A percentile compares a stretch with the other conserved stretches of the same genome.
phyloP scores from a whole-genome alignment of 176 grass and related monocot species.

The Alopecurus myosuroides region DNA sequence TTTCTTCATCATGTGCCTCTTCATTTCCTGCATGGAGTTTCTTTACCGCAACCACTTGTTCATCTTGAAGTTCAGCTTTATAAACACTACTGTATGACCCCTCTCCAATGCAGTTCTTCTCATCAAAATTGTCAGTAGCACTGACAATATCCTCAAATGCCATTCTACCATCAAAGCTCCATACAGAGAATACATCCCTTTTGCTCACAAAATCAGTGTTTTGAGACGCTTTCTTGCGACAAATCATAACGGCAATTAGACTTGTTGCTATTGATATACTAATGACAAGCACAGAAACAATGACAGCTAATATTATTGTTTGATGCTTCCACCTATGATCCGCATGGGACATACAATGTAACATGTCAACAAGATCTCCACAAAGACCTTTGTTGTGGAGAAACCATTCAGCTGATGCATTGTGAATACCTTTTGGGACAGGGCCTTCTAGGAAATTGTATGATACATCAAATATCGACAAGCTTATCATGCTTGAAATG shows the following conservation, averaged over 20 bases:
- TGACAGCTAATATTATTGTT: neutral
- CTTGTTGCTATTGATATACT: neutral
- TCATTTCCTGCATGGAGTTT: neutral
- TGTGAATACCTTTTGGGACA: neutral
- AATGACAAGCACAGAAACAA: neutral
- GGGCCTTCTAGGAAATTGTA: conserved; percentile 29
- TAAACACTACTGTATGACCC: neutral
- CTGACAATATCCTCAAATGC: conserved; percentile 12
- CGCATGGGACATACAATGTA: neutral
- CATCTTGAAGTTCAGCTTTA: neutral
- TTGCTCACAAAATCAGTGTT: neutral
- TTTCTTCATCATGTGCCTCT: neutral
- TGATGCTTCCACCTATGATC: too few species aligned
- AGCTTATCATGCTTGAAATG: conserved; percentile 13
- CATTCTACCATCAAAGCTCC: conserved; percentile 20
- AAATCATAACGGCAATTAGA: neutral
- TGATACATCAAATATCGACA: conserved; percentile 17
- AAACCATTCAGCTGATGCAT: conserved; percentile 9
- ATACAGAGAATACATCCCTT: neutral
- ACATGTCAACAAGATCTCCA: neutral
- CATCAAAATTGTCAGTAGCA: conserved; percentile 14
- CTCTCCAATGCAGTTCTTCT: conserved; percentile 5
- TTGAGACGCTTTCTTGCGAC: neutral
- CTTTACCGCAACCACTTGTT: neutral
- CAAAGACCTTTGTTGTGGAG: neutral